These are phyloP conservation scores for Medicago truncatula DNA, from an alignment of 306 rosid genomes.

Conservation along the genomic window MtrunA17r5.0-ANR NC_053046.1:22692001-22692500, in stretches of 20 bases:
- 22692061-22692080: constrained; percentile 68
- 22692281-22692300: constrained; percentile 68
- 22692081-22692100: constrained; percentile 64
- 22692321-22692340: constrained; percentile 57
- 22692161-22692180: constrained; percentile 66
- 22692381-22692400: constrained; percentile 70
- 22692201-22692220: constrained; percentile 70
- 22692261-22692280: constrained; percentile 73
- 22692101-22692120: constrained; percentile 69
- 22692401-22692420: constrained; percentile 66
- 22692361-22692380: constrained; percentile 49
- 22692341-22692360: constrained; percentile 49
- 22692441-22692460: constrained; percentile 64
- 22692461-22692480: constrained; percentile 74
- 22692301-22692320: constrained; percentile 79
- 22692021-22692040: constrained; percentile 56
- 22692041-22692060: constrained; percentile 68
- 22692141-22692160: constrained; percentile 67
- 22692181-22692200: constrained; percentile 74
- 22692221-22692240: constrained; percentile 63
- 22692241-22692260: constrained; percentile 65
- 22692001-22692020: constrained; percentile 73
- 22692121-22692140: constrained; percentile 50
- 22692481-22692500: constrained; percentile 63
- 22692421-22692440: constrained; percentile 59